phyloP scores from a whole-genome alignment of 345 rosid species.

The Aurinia saxatilis region DNA sequence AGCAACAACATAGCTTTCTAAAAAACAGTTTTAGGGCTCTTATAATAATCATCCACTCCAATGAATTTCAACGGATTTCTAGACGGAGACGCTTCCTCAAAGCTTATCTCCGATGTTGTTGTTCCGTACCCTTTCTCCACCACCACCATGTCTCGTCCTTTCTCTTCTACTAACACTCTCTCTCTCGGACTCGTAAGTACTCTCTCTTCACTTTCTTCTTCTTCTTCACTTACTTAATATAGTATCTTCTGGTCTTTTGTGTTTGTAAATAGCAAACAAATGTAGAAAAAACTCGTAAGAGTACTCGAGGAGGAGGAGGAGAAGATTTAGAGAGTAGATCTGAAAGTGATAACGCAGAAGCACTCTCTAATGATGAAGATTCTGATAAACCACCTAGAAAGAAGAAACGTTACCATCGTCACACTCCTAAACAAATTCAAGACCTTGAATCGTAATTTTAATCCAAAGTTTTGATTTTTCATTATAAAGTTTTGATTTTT shows the following conservation, averaged over 20 bases:
- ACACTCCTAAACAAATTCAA: slow-evolving; percentile 96
- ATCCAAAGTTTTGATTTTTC: too few species aligned
- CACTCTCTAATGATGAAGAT: slow-evolving; percentile 76
- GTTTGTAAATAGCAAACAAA: slow-evolving; percentile 29
- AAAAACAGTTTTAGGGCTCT: slow-evolving; percentile 24
- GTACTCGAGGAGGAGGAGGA: too few species aligned
- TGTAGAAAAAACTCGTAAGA: slow-evolving; percentile 24
- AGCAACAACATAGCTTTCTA: slow-evolving; percentile 37
- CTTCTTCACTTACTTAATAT: background rate
- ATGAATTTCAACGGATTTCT: slow-evolving; percentile 6
- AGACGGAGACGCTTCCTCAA: too few species aligned
- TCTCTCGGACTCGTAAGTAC: slow-evolving; percentile 39
- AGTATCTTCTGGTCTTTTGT: background rate
- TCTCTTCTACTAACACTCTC: slow-evolving; percentile 30
- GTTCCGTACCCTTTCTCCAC: slow-evolving; percentile 24
- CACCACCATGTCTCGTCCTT: slow-evolving; percentile 15
- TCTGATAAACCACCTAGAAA: slow-evolving; percentile 62
- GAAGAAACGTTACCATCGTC: slow-evolving; percentile 95
- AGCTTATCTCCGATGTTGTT: too few species aligned
- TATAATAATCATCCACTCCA: slow-evolving; percentile 29
- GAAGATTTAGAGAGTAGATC: slow-evolving; percentile 79
- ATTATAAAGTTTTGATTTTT: background rate
- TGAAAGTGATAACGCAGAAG: slow-evolving; percentile 87
- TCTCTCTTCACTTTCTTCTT: background rate
- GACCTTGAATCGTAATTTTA: slow-evolving; percentile 80